Conservation (phyloP, 306 rosid species). For the Trichosanthes truncata region DNA sequence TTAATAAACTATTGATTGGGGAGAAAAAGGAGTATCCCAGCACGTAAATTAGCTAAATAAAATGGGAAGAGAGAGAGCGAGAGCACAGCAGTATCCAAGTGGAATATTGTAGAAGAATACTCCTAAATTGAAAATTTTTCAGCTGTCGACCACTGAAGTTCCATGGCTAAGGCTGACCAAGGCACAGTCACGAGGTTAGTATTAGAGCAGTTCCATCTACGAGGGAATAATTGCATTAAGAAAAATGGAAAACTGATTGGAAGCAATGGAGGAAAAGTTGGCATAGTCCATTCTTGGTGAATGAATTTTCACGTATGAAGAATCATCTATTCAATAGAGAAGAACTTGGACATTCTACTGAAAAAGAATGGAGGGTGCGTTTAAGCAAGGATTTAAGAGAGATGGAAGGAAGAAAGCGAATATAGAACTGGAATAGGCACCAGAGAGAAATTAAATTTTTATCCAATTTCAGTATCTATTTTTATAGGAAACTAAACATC, state of each 20-base stretch:
- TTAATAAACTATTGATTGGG: not conserved
- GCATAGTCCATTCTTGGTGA: not conserved
- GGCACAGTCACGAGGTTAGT: not conserved
- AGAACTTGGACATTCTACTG: not conserved
- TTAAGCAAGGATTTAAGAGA: not conserved
- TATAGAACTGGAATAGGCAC: not conserved
- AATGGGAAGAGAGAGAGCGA: not conserved
- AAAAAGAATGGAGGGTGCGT: not conserved
- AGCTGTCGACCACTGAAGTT: not conserved
- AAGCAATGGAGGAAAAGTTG: not conserved
- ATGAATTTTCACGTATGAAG: not conserved
- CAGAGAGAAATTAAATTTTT: not conserved
- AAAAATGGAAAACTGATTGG: not conserved
- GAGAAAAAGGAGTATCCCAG: not conserved
- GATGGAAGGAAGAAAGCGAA: not conserved
- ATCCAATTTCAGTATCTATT: not conserved
- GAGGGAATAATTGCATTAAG: no score
- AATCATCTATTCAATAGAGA: not conserved
- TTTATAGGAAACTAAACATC: not conserved
- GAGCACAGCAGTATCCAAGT: not conserved
- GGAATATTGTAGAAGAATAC: not conserved
- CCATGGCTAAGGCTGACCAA: not conserved
- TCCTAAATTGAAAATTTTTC: not conserved
- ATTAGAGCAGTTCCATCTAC: not conserved
- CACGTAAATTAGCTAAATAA: not conserved